Conservation (phyloP, 176 grass and related monocot genomes). For the Zoysia pacifica region DNA sequence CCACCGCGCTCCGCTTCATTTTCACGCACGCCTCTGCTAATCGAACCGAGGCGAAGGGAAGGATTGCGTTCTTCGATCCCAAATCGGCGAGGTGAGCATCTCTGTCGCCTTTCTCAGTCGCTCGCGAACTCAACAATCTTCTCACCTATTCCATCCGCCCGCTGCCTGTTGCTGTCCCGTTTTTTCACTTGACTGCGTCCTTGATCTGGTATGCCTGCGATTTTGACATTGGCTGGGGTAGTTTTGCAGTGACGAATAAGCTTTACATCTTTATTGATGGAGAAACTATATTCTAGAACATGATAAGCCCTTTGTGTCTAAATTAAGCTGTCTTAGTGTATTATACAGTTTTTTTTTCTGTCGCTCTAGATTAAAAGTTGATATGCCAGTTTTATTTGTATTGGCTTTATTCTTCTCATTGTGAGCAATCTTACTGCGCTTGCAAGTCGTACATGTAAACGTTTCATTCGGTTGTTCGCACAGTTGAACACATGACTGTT, state of each 20-base stretch:
- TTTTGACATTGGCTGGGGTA: neutral
- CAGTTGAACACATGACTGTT: neutral
- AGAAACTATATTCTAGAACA: conserved; percentile 12
- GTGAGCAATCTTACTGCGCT: neutral
- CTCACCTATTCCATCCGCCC: neutral
- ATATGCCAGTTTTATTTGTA: neutral
- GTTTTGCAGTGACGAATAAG: neutral
- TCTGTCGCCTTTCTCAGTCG: neutral
- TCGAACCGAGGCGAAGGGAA: neutral
- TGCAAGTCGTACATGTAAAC: neutral
- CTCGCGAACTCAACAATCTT: neutral
- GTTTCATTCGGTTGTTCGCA: conserved; percentile 13
- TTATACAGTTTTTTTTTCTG: neutral
- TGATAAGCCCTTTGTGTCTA: neutral
- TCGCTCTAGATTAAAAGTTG: neutral
- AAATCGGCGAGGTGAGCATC: conserved; percentile 16
- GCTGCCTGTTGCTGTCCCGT: neutral
- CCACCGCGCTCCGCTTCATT: neutral
- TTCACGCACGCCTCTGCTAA: neutral
- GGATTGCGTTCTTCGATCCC: neutral
- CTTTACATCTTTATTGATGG: conserved; percentile 11
- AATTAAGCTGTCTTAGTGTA: neutral
- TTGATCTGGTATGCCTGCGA: neutral
- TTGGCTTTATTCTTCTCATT: neutral
- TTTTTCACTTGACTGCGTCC: neutral